Evolutionary conservation across 768 basidiomycete genomes (phyloP), one percentile per base, ranked within the genome.

Genomic region (Lyophyllum shimeji): DNA sequence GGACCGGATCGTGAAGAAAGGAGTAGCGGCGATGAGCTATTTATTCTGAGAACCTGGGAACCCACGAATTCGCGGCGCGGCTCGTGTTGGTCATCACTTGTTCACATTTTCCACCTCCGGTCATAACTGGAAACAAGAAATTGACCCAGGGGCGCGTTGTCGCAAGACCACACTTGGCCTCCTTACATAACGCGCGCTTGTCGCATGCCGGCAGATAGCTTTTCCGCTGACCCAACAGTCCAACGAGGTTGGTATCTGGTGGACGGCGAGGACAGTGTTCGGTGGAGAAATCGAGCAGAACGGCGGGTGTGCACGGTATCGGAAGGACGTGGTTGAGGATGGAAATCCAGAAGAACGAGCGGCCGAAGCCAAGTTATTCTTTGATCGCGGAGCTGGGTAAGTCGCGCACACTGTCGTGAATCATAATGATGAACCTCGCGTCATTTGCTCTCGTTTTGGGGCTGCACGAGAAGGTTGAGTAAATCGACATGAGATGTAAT

Each of bases 21-120:
- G 48, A 49, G 34, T 39, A 31, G 52, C 45, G 12, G 34, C 29
- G 25, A 39, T 21, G 3, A 27, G 57, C 45, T 59, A 59, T 62
- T 59, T 29, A 29, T 29, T 29, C 8, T 62, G 58, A 59, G 54
- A 55, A 44, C 57, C 55, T 50, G 60, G 53, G 47, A 58, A 51
- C 17, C 24, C 46, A 55, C 50, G 46, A 43, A 53, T 46, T 18
- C 46, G 29, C 5, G 39, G 11, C 6, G 34, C 11, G 11, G 12
- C 34, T 43, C 53, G 34, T 33, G 20, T 21, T 43, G 17, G 24
- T 17, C n/a, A 48, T 60, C 33, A 54, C 25, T 29, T 47, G 24
- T 47, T 23, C 3, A 54, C 15, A 11, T 37, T 37, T 39, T 52
- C 42, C 12, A 27, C 39, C 40, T 21, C 42, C 27, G 34, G 34